phyloP scores from a whole-genome alignment of 495 filamentous ascomycete genomes.

The Penicillium lagena region DNA sequence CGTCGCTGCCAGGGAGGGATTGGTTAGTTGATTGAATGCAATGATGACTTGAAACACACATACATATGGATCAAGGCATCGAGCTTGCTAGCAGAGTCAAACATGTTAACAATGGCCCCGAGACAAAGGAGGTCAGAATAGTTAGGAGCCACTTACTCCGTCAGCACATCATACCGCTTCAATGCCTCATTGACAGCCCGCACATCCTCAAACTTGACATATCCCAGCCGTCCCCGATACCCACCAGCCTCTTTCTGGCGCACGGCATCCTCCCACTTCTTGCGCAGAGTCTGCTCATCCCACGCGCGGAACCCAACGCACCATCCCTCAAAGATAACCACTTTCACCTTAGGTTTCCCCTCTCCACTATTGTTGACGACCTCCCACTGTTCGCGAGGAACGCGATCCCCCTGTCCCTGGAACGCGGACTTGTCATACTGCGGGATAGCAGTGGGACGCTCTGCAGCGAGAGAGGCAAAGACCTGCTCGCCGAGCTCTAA shows the following conservation, averaged over 20 bases:
- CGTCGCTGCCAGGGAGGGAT: slow-evolving; percentile 49
- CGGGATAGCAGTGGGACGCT: slow-evolving; percentile 56
- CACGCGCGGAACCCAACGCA: slow-evolving; percentile 77
- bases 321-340: slow-evolving; percentile 88
- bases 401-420: slow-evolving; percentile 72
- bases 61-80: slow-evolving; percentile 83
- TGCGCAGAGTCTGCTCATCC: slow-evolving; percentile 42
- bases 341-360: slow-evolving; percentile 34
- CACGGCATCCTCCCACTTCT: slow-evolving; percentile 51
- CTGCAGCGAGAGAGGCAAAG: slow-evolving; percentile 52
- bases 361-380: slow-evolving; percentile 51
- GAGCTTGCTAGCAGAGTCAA: slow-evolving; percentile 41
- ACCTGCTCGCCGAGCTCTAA: slow-evolving; percentile 54
- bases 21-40: not conserved
- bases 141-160: slow-evolving; percentile 39
- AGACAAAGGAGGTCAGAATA: not conserved
- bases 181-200: slow-evolving; percentile 67
- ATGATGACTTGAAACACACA: slow-evolving; percentile 7
- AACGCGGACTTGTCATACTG: slow-evolving; percentile 79
- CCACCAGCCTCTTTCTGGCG: slow-evolving; percentile 31
- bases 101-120: slow-evolving; percentile 3
- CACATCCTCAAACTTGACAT: slow-evolving; percentile 61
- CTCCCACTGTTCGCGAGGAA: slow-evolving; percentile 53
- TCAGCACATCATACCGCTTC: slow-evolving; percentile 63
- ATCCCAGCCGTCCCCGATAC: slow-evolving; percentile 44